A percentile compares a stretch with the other conserved stretches of the same genome.
Evolutionary conservation across 2,329 filamentous ascomycete species (phyloP).

Genomic region (Beauveria asiatica): DNA sequence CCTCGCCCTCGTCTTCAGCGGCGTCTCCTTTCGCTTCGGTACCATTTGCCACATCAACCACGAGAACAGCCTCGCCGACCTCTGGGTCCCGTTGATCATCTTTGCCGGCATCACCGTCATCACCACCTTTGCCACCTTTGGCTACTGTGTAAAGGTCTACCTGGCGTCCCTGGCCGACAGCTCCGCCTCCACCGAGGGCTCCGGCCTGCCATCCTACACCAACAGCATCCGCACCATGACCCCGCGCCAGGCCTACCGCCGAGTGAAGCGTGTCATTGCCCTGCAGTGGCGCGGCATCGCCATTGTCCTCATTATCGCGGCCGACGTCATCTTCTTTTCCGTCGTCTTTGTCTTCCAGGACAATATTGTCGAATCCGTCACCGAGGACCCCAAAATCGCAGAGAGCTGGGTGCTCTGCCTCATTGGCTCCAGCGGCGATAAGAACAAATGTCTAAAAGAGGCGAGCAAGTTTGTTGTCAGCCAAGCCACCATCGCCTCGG

Average conservation of each 20-base stretch:
- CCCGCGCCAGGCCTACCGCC: slow-evolving; percentile 78
- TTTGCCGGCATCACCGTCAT: slow-evolving; percentile 70
- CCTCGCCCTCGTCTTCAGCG: slow-evolving; percentile 72
- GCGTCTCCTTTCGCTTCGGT: slow-evolving; percentile 91
- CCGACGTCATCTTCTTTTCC: slow-evolving; percentile 89
- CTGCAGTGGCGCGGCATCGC: slow-evolving; percentile 92
- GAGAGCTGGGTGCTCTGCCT: slow-evolving; percentile 67
- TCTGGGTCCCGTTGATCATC: slow-evolving; percentile 82
- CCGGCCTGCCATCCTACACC: slow-evolving; percentile 60
- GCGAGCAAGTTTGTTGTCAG: slow-evolving; percentile 59
- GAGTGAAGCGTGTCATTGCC: slow-evolving; percentile 76
- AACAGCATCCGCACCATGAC: slow-evolving; percentile 69
- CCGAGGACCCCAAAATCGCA: slow-evolving; percentile 45
- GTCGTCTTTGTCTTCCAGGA: slow-evolving; percentile 85
- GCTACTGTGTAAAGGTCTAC: slow-evolving; percentile 93
- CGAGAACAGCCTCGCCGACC: slow-evolving; percentile 67
- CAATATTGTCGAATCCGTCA: slow-evolving; percentile 54
- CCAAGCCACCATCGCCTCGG: slow-evolving; percentile 68
- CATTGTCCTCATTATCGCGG: slow-evolving; percentile 81
- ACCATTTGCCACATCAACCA: slow-evolving; percentile 92
- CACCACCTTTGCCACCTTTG: slow-evolving; percentile 76
- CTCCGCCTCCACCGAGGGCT: slow-evolving; percentile 60
- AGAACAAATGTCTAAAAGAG: slow-evolving; percentile 54
- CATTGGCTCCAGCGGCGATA: slow-evolving; percentile 43
- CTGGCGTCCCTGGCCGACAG: slow-evolving; percentile 73